Conservation (phyloP, 176 grass and related monocot species). For the Metroxylon sagu region DNA sequence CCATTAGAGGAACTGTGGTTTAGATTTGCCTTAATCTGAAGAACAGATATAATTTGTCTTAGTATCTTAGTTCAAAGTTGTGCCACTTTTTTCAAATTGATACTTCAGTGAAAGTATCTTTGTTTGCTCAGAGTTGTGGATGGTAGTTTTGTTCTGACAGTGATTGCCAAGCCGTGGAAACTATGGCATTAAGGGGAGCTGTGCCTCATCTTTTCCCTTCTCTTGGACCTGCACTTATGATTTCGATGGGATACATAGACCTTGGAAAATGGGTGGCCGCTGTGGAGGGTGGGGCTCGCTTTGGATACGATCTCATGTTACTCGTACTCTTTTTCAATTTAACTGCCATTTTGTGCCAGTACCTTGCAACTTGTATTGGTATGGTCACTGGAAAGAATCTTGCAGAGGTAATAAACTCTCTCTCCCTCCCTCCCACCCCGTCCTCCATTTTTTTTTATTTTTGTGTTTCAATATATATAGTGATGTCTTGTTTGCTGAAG, state of each 20-base stretch:
- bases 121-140: no score
- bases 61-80: no score
- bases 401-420: slow-evolving; percentile 45
- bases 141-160: no score
- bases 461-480: no score
- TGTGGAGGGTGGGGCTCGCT: slow-evolving; percentile 62
- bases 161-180: slow-evolving; percentile 19
- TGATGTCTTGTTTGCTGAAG: no score
- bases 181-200: slow-evolving; percentile 15
- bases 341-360: slow-evolving; percentile 78
- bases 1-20: no score
- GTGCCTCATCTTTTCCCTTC: slow-evolving; percentile 48
- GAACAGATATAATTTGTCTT: no score
- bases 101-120: no score
- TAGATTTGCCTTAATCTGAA: no score
- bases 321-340: slow-evolving; percentile 76
- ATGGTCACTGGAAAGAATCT: slow-evolving; percentile 71
- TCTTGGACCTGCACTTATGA: slow-evolving; percentile 65
- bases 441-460: no score
- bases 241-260: slow-evolving; percentile 88
- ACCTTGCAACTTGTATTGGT: slow-evolving; percentile 70
- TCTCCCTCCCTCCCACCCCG: no score
- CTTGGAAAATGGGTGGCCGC: slow-evolving; percentile 79
- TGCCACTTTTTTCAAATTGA: no score
- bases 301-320: slow-evolving; percentile 68